Percentiles rank a stretch among this genome's conserved stretches.
These are phyloP conservation scores for Geotrichum klebahnii DNA, from an alignment of 1,139 yeast species.

Conservation along the genomic window DNA sequence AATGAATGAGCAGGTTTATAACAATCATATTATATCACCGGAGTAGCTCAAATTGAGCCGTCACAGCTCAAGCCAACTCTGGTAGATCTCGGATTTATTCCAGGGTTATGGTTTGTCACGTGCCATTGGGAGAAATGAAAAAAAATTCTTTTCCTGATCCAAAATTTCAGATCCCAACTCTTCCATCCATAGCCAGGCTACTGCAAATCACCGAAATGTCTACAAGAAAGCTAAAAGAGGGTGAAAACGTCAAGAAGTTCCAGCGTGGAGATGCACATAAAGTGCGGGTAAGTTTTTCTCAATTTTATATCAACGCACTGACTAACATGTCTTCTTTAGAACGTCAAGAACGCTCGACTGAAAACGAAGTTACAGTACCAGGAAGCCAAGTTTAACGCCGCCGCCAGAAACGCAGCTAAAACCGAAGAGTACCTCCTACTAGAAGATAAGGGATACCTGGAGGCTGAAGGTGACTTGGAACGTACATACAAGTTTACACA, in stretches of 20 bases:
- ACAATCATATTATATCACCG: no score
- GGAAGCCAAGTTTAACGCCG: slow-evolving; percentile 72
- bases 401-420: slow-evolving; percentile 67
- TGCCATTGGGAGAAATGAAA: no score
- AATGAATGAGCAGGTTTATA: no score
- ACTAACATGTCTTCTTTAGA: slow-evolving; percentile 8
- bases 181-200: background rate
- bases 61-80: no score
- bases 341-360: slow-evolving; percentile 54
- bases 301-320: background rate
- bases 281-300: slow-evolving; percentile 12
- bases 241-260: slow-evolving; percentile 16
- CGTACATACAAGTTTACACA: slow-evolving; percentile 82
- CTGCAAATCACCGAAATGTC: slow-evolving; percentile 16
- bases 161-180: background rate
- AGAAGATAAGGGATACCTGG: slow-evolving; percentile 80
- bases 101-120: no score
- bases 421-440: slow-evolving; percentile 80
- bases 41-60: no score
- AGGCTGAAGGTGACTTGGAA: slow-evolving; percentile 88
- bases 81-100: no score
- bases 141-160: background rate
- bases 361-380: slow-evolving; percentile 61
- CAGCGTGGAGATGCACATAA: slow-evolving; percentile 16
- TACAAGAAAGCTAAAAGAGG: slow-evolving; percentile 16